These are phyloP conservation scores for Aspergillus sp. DNA, from an alignment of 2,329 filamentous ascomycete genomes.

Conservation along the genomic window DNA sequence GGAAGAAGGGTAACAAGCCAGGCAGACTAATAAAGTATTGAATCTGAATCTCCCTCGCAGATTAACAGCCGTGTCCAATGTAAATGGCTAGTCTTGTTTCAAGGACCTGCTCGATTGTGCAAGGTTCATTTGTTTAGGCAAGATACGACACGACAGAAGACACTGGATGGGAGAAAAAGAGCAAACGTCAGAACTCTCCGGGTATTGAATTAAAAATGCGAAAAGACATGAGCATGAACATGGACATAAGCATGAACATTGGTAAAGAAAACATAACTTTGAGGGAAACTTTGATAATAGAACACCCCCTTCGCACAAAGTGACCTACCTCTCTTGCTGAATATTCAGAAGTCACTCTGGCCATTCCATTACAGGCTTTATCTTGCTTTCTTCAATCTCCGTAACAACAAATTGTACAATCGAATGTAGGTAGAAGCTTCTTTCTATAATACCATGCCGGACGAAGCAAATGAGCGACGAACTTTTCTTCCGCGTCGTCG, in stretches of 20 bases:
- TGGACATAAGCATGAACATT: conserved; percentile 8
- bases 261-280: conserved; percentile 5
- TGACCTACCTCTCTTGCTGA: conserved; percentile 19
- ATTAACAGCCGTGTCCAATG: neutral
- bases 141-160: conserved; percentile 5
- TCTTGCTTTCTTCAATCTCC: conserved; percentile 5
- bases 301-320: neutral
- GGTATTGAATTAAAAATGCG: conserved; percentile 26
- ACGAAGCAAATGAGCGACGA: conserved; percentile 17
- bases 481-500: conserved; percentile 7
- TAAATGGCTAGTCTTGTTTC: neutral
- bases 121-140: neutral
- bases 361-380: conserved; percentile 10
- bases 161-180: conserved; percentile 9
- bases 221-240: conserved; percentile 10
- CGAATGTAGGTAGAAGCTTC: conserved; percentile 17
- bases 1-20: too few relatives aligned
- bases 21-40: too few relatives aligned
- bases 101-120: neutral
- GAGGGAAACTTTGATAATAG: neutral
- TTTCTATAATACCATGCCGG: conserved; percentile 12
- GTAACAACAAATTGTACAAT: conserved; percentile 23
- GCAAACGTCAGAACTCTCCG: conserved; percentile 23
- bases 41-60: too few relatives aligned
- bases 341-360: conserved; percentile 7